A percentile compares a stretch with the other conserved stretches of the same genome.
phyloP scores from a whole-genome alignment of 2,329 filamentous ascomycete species.

The Penicillium sp. region DNA sequence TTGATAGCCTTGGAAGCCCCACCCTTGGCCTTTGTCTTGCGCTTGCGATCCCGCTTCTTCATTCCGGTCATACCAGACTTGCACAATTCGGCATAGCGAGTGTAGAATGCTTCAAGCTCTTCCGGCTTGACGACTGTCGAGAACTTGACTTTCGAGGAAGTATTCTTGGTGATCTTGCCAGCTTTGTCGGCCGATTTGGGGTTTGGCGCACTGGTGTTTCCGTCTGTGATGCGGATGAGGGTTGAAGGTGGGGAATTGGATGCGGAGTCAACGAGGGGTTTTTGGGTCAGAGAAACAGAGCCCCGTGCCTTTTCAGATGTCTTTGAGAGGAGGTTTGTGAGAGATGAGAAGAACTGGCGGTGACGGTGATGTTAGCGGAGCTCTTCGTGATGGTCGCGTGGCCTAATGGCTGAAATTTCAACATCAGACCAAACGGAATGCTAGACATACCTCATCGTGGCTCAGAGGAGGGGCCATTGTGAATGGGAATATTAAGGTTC shows the following conservation, averaged over 20 bases:
- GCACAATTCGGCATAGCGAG: constrained; percentile 83
- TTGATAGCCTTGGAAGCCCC: constrained; percentile 34
- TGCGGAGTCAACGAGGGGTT: constrained; percentile 43
- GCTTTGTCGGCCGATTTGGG: constrained; percentile 33
- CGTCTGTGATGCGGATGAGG: constrained; percentile 81
- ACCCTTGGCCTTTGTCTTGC: constrained; percentile 58
- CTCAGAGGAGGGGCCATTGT: constrained; percentile 38
- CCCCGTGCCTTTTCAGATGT: constrained; percentile 43
- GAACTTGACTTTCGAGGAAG: constrained; percentile 64
- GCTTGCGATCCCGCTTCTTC: constrained; percentile 85
- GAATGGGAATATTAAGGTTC: not conserved
- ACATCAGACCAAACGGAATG: not conserved
- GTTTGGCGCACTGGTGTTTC: constrained; percentile 57
- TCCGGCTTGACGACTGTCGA: constrained; percentile 79
- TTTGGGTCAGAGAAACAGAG: constrained; percentile 48
- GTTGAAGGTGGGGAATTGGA: constrained; percentile 70
- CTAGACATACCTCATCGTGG: constrained; percentile 42
- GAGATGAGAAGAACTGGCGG: constrained; percentile 44
- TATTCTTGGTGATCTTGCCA: constrained; percentile 38
- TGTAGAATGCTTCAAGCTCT: constrained; percentile 77
- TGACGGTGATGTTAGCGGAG: constrained; percentile 15
- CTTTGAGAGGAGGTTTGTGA: constrained; percentile 40
- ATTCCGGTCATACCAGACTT: constrained; percentile 83
- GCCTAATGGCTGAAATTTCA: constrained; percentile 5
- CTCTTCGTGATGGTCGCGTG: constrained; percentile 11